Conservation (phyloP, 305 asterid species). For the Fraxinus xanthoxyloides region DNA sequence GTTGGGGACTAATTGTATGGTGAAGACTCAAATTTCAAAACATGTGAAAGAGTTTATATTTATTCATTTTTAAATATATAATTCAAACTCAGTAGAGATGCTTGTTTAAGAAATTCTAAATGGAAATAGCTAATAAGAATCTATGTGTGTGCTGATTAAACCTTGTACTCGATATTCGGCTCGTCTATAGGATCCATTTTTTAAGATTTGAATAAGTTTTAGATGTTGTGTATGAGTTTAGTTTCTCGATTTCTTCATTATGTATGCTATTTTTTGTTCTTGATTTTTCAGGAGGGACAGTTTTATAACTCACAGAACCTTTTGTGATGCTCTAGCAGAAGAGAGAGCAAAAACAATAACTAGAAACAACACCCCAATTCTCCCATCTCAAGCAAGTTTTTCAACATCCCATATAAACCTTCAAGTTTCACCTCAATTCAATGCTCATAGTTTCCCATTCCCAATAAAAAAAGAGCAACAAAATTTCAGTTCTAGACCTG, state of each 20-base stretch:
- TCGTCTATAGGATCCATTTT: neutral
- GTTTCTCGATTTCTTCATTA: neutral
- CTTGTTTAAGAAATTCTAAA: constrained; percentile 14
- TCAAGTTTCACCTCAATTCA: constrained; percentile 37
- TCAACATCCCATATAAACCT: constrained; percentile 29
- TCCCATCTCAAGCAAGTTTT: constrained; percentile 16
- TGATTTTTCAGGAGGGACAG: constrained; percentile 58
- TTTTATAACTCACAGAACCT: constrained; percentile 68
- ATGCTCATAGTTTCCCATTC: constrained; percentile 23
- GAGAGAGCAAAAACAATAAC: constrained; percentile 40
- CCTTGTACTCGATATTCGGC: neutral
- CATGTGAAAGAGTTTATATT: neutral
- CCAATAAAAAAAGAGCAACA: constrained; percentile 58
- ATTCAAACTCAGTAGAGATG: neutral
- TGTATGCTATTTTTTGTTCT: neutral
- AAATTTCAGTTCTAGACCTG: constrained; percentile 28
- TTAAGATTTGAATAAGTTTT: neutral
- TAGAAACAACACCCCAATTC: constrained; percentile 19
- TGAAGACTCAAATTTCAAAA: constrained; percentile 25
- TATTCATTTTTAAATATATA: neutral
- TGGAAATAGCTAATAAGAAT: neutral
- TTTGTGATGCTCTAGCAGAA: constrained; percentile 62
- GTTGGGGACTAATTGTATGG: constrained; percentile 12
- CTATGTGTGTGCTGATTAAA: neutral
- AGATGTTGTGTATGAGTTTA: neutral